Percentiles rank a stretch among this genome's conserved stretches.
phyloP scores from a whole-genome alignment of 2,329 filamentous ascomycete genomes.

The Aspergillus ochraceus region DNA sequence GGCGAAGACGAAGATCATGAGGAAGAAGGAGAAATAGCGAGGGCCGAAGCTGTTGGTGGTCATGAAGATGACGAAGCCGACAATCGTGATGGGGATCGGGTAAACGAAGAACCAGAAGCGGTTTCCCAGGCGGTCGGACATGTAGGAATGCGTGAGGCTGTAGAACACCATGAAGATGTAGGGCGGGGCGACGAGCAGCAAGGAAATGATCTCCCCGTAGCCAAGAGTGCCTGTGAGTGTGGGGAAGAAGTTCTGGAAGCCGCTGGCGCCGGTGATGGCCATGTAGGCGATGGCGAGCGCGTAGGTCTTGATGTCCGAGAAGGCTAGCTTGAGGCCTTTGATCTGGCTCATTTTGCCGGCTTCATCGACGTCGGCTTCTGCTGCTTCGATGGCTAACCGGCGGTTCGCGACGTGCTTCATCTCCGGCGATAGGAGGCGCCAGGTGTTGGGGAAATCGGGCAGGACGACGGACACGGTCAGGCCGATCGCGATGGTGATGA shows the following conservation, averaged over 20 bases:
- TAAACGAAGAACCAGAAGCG: conserved; percentile 57
- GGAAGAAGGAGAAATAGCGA: conserved; percentile 57
- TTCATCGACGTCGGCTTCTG: conserved; percentile 52
- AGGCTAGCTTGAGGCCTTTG: conserved; percentile 52
- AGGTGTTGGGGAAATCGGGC: conserved; percentile 48
- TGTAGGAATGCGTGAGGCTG: conserved; percentile 45
- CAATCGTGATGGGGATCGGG: conserved; percentile 52
- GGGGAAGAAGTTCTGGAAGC: conserved; percentile 60
- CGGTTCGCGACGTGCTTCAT: conserved; percentile 50
- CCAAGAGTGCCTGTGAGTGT: conserved; percentile 50
- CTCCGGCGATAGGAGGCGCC: conserved; percentile 44
- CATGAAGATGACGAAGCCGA: conserved; percentile 58
- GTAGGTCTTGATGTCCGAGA: conserved; percentile 53
- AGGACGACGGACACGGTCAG: conserved; percentile 34
- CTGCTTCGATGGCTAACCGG: conserved; percentile 52
- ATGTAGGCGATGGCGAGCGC: conserved; percentile 48
- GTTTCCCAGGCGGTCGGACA: conserved; percentile 46
- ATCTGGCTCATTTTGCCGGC: conserved; percentile 50
- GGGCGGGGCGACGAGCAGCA: conserved; percentile 54
- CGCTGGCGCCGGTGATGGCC: conserved; percentile 50
- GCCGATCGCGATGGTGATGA: conserved; percentile 36
- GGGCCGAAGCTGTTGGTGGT: conserved; percentile 52
- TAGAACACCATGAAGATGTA: conserved; percentile 56
- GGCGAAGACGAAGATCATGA: conserved; percentile 58
- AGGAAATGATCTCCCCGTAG: conserved; percentile 47